Conservation (phyloP, 2,329 filamentous ascomycete genomes). For the Oidium heveae region DNA sequence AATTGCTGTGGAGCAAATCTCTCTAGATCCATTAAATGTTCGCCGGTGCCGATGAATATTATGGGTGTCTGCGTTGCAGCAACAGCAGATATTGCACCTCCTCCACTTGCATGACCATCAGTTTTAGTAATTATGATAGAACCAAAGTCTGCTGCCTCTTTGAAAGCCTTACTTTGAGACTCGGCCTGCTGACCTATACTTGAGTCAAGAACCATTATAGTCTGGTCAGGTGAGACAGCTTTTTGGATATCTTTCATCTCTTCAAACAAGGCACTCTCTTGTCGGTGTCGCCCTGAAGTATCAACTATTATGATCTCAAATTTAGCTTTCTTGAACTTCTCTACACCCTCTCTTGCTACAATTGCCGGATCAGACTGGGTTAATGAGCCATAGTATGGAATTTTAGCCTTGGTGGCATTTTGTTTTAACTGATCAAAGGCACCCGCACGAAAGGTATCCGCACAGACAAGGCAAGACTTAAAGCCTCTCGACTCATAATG, state of each 20-base stretch:
- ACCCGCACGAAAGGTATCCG: constrained; percentile 93
- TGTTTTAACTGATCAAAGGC: constrained; percentile 97
- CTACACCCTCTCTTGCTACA: constrained; percentile 84
- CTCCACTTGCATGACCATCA: constrained; percentile 81
- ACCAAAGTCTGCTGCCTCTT: constrained; percentile 87
- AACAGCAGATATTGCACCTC: constrained; percentile 91
- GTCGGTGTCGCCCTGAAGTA: constrained; percentile 81
- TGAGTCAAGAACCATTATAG: constrained; percentile 91
- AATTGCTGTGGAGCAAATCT: constrained; percentile 83
- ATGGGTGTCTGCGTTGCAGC: constrained; percentile 92
- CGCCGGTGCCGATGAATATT: constrained; percentile 91
- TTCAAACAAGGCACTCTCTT: constrained; percentile 83
- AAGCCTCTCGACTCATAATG: constrained; percentile 90
- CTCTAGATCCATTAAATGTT: constrained; percentile 90
- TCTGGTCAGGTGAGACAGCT: constrained; percentile 80
- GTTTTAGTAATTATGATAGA: constrained; percentile 99
- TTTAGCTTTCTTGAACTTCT: constrained; percentile 95
- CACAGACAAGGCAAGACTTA: constrained; percentile 81
- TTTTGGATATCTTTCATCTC: constrained; percentile 95
- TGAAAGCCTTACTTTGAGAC: constrained; percentile 85
- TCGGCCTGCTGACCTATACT: constrained; percentile 94
- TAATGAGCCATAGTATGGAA: constrained; percentile 90
- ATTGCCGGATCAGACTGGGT: constrained; percentile 90
- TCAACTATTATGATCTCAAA: constrained; percentile 99
- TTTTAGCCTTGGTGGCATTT: constrained; percentile 96